Evolutionary conservation across 768 basidiomycete genomes (phyloP).

Genomic region (Clathrus columnatus): DNA sequence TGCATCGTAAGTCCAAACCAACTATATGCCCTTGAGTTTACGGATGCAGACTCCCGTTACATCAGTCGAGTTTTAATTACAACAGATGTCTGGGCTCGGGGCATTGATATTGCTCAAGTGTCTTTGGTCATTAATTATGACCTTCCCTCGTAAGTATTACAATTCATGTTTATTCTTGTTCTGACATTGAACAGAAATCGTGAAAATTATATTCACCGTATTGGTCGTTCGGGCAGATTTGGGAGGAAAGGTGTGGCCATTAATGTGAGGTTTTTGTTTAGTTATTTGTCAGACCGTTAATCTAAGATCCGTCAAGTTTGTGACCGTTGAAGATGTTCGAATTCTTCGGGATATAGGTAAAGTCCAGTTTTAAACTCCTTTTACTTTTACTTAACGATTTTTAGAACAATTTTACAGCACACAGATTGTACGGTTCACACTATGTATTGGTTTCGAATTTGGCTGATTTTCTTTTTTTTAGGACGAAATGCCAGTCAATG

Average conservation of each 20-base stretch:
- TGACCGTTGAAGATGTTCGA: slow-evolving; percentile 91
- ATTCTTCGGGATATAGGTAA: slow-evolving; percentile 94
- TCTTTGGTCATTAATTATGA: slow-evolving; percentile 97
- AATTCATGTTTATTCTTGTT: slow-evolving; percentile 2
- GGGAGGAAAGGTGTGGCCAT: slow-evolving; percentile 99
- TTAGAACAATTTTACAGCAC: slow-evolving; percentile 95
- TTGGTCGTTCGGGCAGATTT: slow-evolving; percentile 97
- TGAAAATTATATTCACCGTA: slow-evolving; percentile 99
- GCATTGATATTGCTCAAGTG: slow-evolving; percentile 97
- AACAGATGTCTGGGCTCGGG: slow-evolving; percentile 95
- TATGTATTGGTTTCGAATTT: slow-evolving; percentile 1
- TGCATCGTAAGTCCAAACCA: slow-evolving; percentile 65
- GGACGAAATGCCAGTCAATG: slow-evolving; percentile 99
- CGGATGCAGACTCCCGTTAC: not conserved
- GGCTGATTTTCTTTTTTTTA: slow-evolving; percentile 28
- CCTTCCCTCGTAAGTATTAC: slow-evolving; percentile 72
- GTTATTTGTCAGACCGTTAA: not conserved
- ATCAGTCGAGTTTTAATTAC: slow-evolving; percentile 85
- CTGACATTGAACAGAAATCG: slow-evolving; percentile 51
- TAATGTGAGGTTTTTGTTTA: slow-evolving; percentile 53
- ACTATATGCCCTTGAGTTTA: slow-evolving; percentile 10
- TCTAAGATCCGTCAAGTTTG: slow-evolving; percentile 47
- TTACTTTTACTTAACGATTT: slow-evolving; percentile 1
- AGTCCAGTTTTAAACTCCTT: slow-evolving; percentile 19
- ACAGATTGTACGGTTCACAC: slow-evolving; percentile 57